Evolutionary conservation across 2,329 filamentous ascomycete species (phyloP).

Genomic region (Aspergillus awamori): DNA sequence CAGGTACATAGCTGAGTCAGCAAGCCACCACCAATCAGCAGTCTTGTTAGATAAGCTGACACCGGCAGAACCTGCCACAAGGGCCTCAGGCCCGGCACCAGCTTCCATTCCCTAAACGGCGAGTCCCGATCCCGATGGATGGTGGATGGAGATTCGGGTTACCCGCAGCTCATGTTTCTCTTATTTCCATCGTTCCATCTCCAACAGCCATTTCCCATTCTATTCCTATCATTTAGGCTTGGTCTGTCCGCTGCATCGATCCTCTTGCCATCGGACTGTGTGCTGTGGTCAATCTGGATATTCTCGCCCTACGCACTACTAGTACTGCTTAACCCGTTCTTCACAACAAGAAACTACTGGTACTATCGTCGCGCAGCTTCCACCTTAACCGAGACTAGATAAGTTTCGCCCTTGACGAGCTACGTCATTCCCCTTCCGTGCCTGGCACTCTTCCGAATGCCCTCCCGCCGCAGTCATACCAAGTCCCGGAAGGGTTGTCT

Average conservation of each 20-base stretch:
- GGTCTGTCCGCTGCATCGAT: not conserved
- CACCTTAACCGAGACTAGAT: not conserved
- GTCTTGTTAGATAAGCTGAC: too few species aligned
- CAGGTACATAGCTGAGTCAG: too few species aligned
- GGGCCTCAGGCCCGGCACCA: too few species aligned
- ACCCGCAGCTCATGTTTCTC: too few species aligned
- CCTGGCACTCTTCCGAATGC: constrained; percentile 25
- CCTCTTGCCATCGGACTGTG: not conserved
- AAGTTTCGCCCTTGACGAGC: not conserved
- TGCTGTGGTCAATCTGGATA: not conserved
- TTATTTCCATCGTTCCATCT: not conserved
- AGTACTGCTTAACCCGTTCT: not conserved
- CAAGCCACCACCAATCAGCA: too few species aligned
- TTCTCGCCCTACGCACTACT: not conserved
- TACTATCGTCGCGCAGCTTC: too few species aligned
- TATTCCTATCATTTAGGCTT: not conserved
- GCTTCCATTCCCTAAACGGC: too few species aligned
- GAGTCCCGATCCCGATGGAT: too few species aligned
- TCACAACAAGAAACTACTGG: too few species aligned
- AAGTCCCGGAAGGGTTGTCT: constrained; percentile 45
- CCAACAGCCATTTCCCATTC: not conserved
- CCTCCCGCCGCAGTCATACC: constrained; percentile 39
- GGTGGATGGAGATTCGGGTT: too few species aligned
- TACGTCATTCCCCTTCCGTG: constrained; percentile 2
- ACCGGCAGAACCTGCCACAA: too few species aligned